A percentile compares a stretch with the other conserved stretches of the same genome.
These are phyloP conservation scores for Mallotus japonicus DNA, from an alignment of 441 rosid species.

Conservation along the genomic window DNA sequence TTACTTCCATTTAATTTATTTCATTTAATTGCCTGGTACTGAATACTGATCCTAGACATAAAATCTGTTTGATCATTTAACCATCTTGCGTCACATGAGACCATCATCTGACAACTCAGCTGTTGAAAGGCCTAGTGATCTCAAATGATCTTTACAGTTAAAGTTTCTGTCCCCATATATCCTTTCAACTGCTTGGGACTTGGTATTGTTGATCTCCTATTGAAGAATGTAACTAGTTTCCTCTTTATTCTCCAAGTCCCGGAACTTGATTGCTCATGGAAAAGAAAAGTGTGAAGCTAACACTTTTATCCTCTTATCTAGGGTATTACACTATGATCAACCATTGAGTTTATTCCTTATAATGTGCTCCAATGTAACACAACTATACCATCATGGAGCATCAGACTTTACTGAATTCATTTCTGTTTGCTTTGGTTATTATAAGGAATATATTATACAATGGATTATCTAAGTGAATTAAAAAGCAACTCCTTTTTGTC, in stretches of 20 bases:
- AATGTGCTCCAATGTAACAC: neutral
- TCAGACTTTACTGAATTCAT: neutral
- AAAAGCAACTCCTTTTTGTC: neutral
- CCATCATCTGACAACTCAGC: neutral
- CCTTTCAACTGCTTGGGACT: neutral
- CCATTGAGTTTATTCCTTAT: neutral
- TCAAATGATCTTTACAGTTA: neutral
- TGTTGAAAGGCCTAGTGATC: neutral
- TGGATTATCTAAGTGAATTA: neutral
- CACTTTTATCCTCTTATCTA: no score
- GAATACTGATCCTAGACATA: slow-evolving; percentile 4
- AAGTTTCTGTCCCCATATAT: neutral
- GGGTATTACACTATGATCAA: neutral
- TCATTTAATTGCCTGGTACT: neutral
- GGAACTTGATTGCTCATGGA: neutral
- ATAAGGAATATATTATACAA: neutral
- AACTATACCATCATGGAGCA: no score
- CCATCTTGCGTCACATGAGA: slow-evolving; percentile 17
- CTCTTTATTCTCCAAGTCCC: neutral
- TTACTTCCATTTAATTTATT: neutral
- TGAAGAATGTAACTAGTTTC: neutral
- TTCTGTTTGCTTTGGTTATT: neutral
- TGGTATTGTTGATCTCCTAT: neutral
- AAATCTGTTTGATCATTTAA: neutral
- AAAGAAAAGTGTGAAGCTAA: no score